Evolutionary conservation across 352 stramenopile species (phyloP).

Genomic region (Pythium graminicola): DNA sequence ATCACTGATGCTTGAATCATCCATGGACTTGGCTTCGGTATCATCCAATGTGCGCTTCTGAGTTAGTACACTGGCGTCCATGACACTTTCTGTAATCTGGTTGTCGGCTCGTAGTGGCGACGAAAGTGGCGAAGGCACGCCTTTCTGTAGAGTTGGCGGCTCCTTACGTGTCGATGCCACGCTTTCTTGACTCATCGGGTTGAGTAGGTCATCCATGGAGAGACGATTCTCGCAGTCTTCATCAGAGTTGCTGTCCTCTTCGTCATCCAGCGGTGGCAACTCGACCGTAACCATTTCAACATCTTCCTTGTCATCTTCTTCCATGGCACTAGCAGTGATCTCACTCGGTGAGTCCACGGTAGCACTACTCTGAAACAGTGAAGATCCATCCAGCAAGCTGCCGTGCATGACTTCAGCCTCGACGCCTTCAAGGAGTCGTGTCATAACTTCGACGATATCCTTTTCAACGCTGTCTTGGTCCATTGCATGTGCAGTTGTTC

Average conservation of each 20-base stretch:
- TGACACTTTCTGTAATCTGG: not conserved
- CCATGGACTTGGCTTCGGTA: not conserved
- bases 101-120: not conserved
- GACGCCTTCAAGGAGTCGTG: not conserved
- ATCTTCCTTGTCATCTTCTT: conserved; percentile 22
- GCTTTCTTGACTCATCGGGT: conserved; percentile 7
- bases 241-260: not conserved
- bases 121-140: not conserved
- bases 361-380: no score
- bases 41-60: conserved; percentile 2
- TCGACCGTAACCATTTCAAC: conserved; percentile 23
- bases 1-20: conserved; percentile 1
- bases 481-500: not conserved
- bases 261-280: not conserved
- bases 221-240: conserved; percentile 4
- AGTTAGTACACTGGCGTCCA: not conserved
- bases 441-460: conserved; percentile 5
- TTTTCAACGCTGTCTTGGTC: not conserved
- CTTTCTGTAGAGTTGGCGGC: no score
- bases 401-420: not conserved
- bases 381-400: not conserved
- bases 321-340: not conserved
- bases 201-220: conserved; percentile 16
- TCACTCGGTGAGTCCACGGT: not conserved
- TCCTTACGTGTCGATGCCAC: not conserved